Evolutionary conservation across 2,329 filamentous ascomycete species (phyloP).

Genomic region (Aspergillus melleus): DNA sequence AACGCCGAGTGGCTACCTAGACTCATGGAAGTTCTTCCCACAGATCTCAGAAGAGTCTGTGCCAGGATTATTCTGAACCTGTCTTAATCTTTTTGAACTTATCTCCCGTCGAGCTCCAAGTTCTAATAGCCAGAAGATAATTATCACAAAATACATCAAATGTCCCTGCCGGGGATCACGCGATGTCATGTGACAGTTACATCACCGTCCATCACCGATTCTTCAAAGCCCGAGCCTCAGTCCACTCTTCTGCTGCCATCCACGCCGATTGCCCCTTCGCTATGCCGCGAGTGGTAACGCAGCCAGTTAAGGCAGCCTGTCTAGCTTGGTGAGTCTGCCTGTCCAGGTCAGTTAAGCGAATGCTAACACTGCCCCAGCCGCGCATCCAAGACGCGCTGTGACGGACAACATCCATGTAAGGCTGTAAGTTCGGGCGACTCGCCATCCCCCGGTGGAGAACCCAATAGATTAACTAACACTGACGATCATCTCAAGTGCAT

Average conservation of each 20-base stretch:
- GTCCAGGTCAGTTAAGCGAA: background rate
- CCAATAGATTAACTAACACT: slow-evolving; percentile 6
- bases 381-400: slow-evolving; percentile 26
- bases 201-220: background rate
- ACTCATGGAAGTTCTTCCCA: background rate
- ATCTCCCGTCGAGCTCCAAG: background rate
- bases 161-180: background rate
- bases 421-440: slow-evolving; percentile 14
- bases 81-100: background rate
- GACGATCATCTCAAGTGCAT: slow-evolving; percentile 4
- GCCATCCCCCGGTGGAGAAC: slow-evolving; percentile 13
- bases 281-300: background rate
- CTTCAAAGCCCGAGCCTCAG: background rate
- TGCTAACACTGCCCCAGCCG: slow-evolving; percentile 15
- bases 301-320: slow-evolving; percentile 18
- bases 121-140: background rate
- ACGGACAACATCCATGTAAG: slow-evolving; percentile 22
- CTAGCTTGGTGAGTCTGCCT: slow-evolving; percentile 17
- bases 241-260: background rate
- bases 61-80: background rate
- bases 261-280: background rate
- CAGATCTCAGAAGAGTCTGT: background rate
- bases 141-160: too few species aligned
- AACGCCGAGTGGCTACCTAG: background rate
- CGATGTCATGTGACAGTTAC: background rate